A percentile compares a stretch with the other conserved stretches of the same genome.
phyloP scores from a whole-genome alignment of 495 filamentous ascomycete genomes.

The Aspergillus coremiiformis region DNA sequence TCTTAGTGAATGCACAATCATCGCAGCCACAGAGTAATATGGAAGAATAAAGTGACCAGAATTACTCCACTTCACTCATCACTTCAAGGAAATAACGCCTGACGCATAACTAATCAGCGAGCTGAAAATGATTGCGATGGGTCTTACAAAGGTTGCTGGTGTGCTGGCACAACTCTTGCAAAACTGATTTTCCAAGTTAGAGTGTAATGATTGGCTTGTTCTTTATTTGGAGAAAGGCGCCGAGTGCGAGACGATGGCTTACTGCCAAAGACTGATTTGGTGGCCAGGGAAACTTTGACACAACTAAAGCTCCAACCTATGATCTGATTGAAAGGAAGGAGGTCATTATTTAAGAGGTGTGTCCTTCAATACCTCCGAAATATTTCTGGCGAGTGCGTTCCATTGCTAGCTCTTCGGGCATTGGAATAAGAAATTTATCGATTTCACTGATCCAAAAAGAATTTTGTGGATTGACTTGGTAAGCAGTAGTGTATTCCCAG shows the following conservation, averaged over 20 bases:
- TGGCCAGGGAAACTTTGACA: not conserved
- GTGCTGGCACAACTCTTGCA: too few relatives aligned
- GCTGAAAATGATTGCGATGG: too few relatives aligned
- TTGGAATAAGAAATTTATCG: conserved; percentile 41
- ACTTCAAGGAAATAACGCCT: too few relatives aligned
- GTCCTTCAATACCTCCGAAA: conserved; percentile 14
- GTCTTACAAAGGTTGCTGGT: too few relatives aligned
- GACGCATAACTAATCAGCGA: too few relatives aligned
- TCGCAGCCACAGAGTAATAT: too few relatives aligned
- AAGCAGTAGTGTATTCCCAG: conserved; percentile 47
- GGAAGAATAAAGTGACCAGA: too few relatives aligned
- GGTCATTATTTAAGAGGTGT: not conserved
- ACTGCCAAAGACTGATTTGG: not conserved
- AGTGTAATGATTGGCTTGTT: too few relatives aligned
- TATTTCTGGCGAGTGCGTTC: conserved; percentile 36
- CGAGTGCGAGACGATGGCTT: not conserved
- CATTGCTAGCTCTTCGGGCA: conserved; percentile 42
- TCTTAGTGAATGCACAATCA: too few relatives aligned
- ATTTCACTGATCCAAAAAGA: conserved; percentile 40
- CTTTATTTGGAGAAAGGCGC: too few relatives aligned
- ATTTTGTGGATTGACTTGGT: conserved; percentile 44
- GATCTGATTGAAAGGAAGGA: not conserved
- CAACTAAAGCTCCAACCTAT: not conserved
- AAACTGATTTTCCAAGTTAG: too few relatives aligned
- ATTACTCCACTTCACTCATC: too few relatives aligned